phyloP scores from a whole-genome alignment of 2,329 filamentous ascomycete species.

The Penicillium hordei region DNA sequence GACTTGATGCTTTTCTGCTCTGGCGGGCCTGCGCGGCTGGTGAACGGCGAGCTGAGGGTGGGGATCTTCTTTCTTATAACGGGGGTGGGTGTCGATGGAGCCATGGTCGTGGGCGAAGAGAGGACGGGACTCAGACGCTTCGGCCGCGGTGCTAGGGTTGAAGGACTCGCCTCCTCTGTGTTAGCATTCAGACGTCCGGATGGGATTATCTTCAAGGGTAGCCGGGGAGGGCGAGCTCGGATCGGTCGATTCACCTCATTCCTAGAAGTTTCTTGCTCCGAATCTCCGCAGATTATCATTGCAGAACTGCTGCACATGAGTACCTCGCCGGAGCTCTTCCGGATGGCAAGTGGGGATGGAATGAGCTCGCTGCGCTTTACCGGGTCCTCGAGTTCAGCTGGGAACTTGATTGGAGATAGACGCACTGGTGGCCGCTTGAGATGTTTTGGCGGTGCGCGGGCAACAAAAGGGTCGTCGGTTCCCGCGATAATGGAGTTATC shows the following conservation, averaged over 20 bases:
- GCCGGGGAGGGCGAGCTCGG: slow-evolving; percentile 19
- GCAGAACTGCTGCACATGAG: slow-evolving; percentile 1
- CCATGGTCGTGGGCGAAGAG: background rate
- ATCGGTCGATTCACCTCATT: background rate
- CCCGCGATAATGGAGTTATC: slow-evolving; percentile 22
- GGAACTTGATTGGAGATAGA: slow-evolving; percentile 6
- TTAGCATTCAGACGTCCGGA: slow-evolving; percentile 7
- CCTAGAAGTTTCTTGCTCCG: background rate
- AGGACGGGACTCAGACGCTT: background rate
- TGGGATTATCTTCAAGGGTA: slow-evolving; percentile 25
- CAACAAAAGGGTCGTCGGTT: slow-evolving; percentile 31
- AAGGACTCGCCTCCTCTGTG: background rate
- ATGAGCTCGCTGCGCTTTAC: slow-evolving; percentile 15
- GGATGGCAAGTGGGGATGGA: slow-evolving; percentile 30
- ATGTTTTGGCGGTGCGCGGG: background rate
- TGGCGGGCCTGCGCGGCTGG: background rate
- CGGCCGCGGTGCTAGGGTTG: background rate
- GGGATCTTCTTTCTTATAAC: background rate
- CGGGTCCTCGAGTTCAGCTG: background rate
- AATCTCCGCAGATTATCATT: background rate
- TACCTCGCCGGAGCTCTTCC: slow-evolving; percentile 18
- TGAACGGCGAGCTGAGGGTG: background rate
- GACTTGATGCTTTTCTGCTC: background rate
- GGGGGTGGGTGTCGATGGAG: background rate
- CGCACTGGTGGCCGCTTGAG: background rate